phyloP scores from a whole-genome alignment of 208 protist genomes.

The Naegleria lovaniensis region DNA sequence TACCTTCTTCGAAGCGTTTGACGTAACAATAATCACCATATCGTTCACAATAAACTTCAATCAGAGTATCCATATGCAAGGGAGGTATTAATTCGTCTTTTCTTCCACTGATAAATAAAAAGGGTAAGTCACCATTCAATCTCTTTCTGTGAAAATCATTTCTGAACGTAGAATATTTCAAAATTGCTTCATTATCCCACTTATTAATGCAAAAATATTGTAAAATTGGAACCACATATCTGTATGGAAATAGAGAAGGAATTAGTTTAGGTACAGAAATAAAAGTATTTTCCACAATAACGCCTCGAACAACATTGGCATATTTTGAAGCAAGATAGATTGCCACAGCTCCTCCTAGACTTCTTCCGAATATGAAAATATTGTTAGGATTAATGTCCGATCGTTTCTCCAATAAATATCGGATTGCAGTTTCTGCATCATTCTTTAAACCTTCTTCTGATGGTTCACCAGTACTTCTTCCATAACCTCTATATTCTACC shows the following conservation, averaged over 20 bases:
- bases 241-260: conserved; percentile 38
- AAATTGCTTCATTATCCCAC: conserved; percentile 21
- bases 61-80: conserved; percentile 63
- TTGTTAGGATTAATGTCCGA: conserved; percentile 56
- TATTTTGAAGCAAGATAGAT: conserved; percentile 60
- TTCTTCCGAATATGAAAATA: conserved; percentile 75
- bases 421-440: conserved; percentile 71
- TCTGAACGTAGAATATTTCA: background rate
- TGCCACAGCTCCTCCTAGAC: conserved; percentile 73
- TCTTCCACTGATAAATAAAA: conserved; percentile 68
- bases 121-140: conserved; percentile 37
- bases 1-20: conserved; percentile 59
- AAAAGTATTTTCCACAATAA: conserved; percentile 82
- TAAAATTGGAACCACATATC: background rate
- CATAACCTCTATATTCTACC: conserved; percentile 80
- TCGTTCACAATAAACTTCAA: conserved; percentile 43
- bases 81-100: conserved; percentile 74
- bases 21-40: conserved; percentile 44
- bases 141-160: background rate
- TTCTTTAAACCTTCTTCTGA: conserved; percentile 64
- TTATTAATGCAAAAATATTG: conserved; percentile 11
- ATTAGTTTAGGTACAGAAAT: conserved; percentile 74
- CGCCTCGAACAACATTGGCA: conserved; percentile 47
- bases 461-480: conserved; percentile 52
- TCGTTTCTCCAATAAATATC: conserved; percentile 55